Evolutionary conservation across 768 basidiomycete species (phyloP), one percentile per base, ranked within the genome.

Genomic region (Leccinum aurantiacum): DNA sequence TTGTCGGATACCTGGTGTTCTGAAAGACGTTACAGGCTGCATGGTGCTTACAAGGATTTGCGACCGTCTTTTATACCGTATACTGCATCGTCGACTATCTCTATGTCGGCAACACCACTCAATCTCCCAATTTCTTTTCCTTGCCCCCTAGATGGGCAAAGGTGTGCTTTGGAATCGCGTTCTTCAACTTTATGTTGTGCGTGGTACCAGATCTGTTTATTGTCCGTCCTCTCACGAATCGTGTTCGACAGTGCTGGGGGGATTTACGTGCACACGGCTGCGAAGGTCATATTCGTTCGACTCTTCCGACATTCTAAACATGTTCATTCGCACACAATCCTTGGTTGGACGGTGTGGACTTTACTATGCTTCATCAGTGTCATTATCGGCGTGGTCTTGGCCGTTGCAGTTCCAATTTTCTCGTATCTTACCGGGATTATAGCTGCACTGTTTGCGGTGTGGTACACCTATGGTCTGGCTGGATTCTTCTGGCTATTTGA

Each of bases 401-500:
- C 80, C 35, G 74, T 78, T 46, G 76, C 80, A 3, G 82, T 85
- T 6, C 83, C 83, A 3, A 82, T 84, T 38, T 83, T 84, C 64
- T 82, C 81, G 22, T 78, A 82, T 63, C 69, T 84, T 38, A 81
- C 82, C 33, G 80, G 83, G 14, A 80, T 84, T 60, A 69, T 81
- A 13, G 83, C 82, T 9, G 74, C 82, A 17, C 71, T 84, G 22
- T 84, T 85, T 61, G 82, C 83, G 8, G 77, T 80, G n/a, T 84
- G 84, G 82, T 85, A 81, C 64, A 84, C 83, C 14, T 83, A 83
- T 61, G 82, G 82, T 27, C 27, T 71, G 8, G 80, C 81, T 10
- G 81, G 82, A 2, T 81, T 80, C 62, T 84, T 84, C 70, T 84
- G 81, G 79, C 58, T 84, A 25, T 74, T 82, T 60, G 82, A 84